phyloP scores from a whole-genome alignment of 1,139 yeast genomes.

The Candida sanyaensis region DNA sequence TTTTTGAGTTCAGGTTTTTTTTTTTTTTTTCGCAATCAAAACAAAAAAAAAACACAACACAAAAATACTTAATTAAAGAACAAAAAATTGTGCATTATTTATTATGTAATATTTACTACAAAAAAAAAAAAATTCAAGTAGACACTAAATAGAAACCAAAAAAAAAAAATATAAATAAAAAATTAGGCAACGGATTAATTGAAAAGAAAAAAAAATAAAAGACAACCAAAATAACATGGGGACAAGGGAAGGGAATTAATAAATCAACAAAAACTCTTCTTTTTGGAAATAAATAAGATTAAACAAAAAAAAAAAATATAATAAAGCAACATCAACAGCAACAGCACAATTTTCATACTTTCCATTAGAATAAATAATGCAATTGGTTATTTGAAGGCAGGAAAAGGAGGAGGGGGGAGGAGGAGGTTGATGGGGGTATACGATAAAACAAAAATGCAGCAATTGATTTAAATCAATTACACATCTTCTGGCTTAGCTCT shows the following conservation, averaged over 20 bases:
- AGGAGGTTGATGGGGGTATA: not conserved
- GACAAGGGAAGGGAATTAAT: not conserved
- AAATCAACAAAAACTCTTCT: no score
- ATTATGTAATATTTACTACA: conserved; percentile 1
- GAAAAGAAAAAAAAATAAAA: not conserved
- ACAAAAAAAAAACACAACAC: not conserved
- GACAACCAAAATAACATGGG: not conserved
- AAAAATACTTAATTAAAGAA: not conserved
- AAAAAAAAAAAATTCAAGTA: not conserved
- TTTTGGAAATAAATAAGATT: not conserved
- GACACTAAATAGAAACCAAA: not conserved
- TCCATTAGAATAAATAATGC: not conserved
- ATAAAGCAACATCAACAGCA: no score
- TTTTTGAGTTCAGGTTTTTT: not conserved
- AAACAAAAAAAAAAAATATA: not conserved
- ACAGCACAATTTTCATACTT: not conserved
- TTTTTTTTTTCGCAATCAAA: conserved; percentile 1
- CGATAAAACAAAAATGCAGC: not conserved
- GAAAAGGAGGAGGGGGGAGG: no score
- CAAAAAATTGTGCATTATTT: not conserved
- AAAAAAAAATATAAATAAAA: not conserved
- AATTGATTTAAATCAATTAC: not conserved
- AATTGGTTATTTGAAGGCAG: no score
- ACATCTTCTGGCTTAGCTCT: conserved; percentile 14
- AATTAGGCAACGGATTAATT: not conserved